phyloP scores from a whole-genome alignment of 345 rosid species.

The Boechera stricta region DNA sequence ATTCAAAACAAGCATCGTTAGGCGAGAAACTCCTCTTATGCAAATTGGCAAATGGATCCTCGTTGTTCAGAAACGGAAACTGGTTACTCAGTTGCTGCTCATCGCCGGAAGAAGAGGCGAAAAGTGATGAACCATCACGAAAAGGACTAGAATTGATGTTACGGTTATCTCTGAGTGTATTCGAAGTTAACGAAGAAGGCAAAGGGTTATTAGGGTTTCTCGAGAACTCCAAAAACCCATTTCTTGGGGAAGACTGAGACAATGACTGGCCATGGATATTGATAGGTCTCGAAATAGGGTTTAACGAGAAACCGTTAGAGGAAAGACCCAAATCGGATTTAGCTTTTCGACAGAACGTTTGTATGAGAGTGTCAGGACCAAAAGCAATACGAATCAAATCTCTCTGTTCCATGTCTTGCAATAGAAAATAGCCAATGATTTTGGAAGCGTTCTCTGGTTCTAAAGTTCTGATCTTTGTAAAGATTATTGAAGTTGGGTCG shows the following conservation, averaged over 20 bases:
- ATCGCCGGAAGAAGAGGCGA: conserved; percentile 46
- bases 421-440: conserved; percentile 82
- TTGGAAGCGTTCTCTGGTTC: conserved; percentile 83
- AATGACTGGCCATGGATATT: conserved; percentile 50
- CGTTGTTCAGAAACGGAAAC: conserved; percentile 62
- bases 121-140: conserved; percentile 48
- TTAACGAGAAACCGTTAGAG: conserved; percentile 51
- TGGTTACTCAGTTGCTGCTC: conserved; percentile 60
- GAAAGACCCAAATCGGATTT: conserved; percentile 65
- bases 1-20: conserved; percentile 60
- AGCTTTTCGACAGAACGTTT: conserved; percentile 59
- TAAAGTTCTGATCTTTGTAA: conserved; percentile 60
- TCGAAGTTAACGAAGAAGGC: conserved; percentile 41
- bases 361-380: conserved; percentile 65
- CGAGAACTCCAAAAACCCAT: conserved; percentile 50
- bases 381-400: conserved; percentile 71
- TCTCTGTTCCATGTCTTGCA: conserved; percentile 62
- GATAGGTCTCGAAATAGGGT: conserved; percentile 54
- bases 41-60: conserved; percentile 51
- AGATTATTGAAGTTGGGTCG: conserved; percentile 64
- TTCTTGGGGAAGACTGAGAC: conserved; percentile 55
- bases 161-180: conserved; percentile 39
- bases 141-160: conserved; percentile 59
- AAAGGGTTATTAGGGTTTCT: conserved; percentile 53
- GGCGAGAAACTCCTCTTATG: conserved; percentile 77